Conservation (phyloP, 768 basidiomycete genomes). For the Mycena epipterygia region DNA sequence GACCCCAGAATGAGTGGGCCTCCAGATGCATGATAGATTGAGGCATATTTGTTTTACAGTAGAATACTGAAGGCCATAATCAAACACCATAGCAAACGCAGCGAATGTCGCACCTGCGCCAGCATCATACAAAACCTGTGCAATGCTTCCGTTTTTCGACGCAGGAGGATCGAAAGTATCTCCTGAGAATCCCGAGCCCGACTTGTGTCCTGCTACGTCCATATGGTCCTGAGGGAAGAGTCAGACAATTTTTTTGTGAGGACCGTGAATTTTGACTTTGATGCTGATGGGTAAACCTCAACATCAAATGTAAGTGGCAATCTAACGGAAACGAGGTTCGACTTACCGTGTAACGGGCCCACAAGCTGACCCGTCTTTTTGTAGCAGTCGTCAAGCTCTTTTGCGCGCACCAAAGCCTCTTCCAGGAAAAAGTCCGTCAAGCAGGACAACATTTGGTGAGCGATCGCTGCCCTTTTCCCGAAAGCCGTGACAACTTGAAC, state of each 20-base stretch:
- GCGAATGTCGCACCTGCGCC: conserved; percentile 54
- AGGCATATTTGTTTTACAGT: conserved; percentile 57
- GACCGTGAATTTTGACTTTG: conserved; percentile 50
- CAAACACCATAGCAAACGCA: conserved; percentile 37
- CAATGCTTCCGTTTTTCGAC: conserved; percentile 37
- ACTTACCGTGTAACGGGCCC: conserved; percentile 59
- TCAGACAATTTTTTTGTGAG: conserved; percentile 29
- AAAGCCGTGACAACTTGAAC: conserved; percentile 59
- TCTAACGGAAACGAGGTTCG: not conserved
- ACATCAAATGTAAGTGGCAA: not conserved
- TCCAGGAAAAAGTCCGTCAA: conserved; percentile 62
- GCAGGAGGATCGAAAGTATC: conserved; percentile 24
- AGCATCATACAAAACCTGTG: conserved; percentile 50
- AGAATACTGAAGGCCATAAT: conserved; percentile 48
- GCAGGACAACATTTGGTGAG: conserved; percentile 60
- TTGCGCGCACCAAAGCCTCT: conserved; percentile 53
- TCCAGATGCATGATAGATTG: conserved; percentile 57
- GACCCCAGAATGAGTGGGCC: conserved; percentile 46
- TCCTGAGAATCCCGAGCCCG: conserved; percentile 50
- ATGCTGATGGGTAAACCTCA: conserved; percentile 49
- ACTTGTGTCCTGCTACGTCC: conserved; percentile 56
- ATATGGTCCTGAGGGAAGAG: conserved; percentile 50
- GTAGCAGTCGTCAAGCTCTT: conserved; percentile 56
- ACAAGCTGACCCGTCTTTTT: conserved; percentile 52
- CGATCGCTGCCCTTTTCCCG: conserved; percentile 63